Conservation (phyloP, 345 rosid genomes). For the Dimocarpus longan region DNA sequence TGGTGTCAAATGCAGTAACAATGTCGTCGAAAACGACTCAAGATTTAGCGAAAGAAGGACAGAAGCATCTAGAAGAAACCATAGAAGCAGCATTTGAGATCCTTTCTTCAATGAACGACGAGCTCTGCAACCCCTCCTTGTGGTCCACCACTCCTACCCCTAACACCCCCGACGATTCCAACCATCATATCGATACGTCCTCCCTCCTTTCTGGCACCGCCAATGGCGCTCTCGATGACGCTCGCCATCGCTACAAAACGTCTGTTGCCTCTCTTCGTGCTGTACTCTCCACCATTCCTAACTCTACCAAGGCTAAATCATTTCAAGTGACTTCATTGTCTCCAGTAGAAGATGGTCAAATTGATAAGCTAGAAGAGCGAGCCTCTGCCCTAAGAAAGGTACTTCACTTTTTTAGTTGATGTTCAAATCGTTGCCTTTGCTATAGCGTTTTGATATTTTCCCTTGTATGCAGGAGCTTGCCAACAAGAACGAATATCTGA, state of each 20-base stretch:
- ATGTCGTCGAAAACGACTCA: constrained; percentile 53
- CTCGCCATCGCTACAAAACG: constrained; percentile 76
- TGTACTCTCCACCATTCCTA: constrained; percentile 76
- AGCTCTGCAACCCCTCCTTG: constrained; percentile 83
- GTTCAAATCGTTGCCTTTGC: neutral
- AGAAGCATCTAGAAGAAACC: constrained; percentile 84
- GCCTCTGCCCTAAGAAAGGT: constrained; percentile 82
- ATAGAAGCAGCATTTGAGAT: constrained; percentile 85
- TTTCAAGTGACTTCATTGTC: constrained; percentile 46
- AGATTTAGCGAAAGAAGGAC: constrained; percentile 88
- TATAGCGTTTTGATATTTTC: neutral
- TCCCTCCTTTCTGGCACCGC: constrained; percentile 52
- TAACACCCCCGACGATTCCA: constrained; percentile 43
- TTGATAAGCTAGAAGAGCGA: constrained; percentile 70
- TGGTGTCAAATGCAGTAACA: constrained; percentile 20
- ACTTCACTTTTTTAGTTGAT: constrained; percentile 1
- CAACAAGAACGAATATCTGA: constrained; percentile 67
- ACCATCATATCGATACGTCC: constrained; percentile 50
- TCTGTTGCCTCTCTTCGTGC: constrained; percentile 90
- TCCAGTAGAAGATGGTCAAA: constrained; percentile 58
- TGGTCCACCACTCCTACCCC: constrained; percentile 64
- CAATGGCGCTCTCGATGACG: constrained; percentile 78
- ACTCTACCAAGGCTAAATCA: constrained; percentile 71
- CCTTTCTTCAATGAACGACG: constrained; percentile 88
- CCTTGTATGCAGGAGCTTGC: constrained; percentile 64